Conservation (phyloP, 345 rosid species). For the Balakata baccata region DNA sequence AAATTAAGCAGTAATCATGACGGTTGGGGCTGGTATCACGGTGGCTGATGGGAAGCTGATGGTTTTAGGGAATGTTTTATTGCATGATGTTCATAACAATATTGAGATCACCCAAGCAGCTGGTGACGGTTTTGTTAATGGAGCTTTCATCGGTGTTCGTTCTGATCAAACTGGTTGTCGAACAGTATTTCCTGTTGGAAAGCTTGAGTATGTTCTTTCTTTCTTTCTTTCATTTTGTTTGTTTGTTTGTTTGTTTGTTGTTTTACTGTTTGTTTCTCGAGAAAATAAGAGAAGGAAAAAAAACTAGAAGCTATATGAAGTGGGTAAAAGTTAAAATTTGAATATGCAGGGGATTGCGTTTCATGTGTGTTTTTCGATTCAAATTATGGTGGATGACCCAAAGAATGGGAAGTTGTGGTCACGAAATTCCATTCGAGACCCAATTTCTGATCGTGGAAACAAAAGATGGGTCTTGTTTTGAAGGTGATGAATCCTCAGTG, state of each 20-base stretch:
- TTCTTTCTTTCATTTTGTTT: background rate
- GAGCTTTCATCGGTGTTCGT: conserved; percentile 57
- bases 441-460: conserved; percentile 58
- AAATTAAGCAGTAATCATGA: conserved; percentile 33
- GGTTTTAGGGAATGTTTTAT: conserved; percentile 43
- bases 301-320: background rate
- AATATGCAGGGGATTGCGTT: conserved; percentile 53
- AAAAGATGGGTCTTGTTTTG: conserved; percentile 42
- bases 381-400: conserved; percentile 85
- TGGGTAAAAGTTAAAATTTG: background rate
- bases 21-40: conserved; percentile 52
- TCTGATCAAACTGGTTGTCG: conserved; percentile 51
- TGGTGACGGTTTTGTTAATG: conserved; percentile 37
- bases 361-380: conserved; percentile 64
- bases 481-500: conserved; percentile 30
- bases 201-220: conserved; percentile 41
- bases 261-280: background rate
- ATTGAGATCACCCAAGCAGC: conserved; percentile 40
- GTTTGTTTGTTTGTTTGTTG: no score
- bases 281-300: background rate
- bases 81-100: conserved; percentile 43
- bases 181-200: conserved; percentile 58
- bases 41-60: conserved; percentile 46
- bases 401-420: conserved; percentile 56
- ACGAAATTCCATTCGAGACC: conserved; percentile 62